phyloP scores from a whole-genome alignment of 306 rosid species.

The Oxytropis ochrocephala region DNA sequence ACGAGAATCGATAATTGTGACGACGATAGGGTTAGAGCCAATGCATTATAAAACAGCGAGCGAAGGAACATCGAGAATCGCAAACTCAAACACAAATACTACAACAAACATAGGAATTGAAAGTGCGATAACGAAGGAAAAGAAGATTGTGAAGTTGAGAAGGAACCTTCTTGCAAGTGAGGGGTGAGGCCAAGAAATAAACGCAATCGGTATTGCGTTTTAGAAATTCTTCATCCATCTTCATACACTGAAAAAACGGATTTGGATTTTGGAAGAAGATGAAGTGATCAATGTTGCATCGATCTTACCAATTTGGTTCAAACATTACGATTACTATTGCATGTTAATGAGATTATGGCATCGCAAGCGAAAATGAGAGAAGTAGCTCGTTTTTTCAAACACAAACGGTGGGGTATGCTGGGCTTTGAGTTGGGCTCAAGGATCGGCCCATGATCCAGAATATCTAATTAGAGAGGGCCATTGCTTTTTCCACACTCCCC shows the following conservation, averaged over 20 bases:
- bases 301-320: slow-evolving; percentile 9
- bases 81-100: neutral
- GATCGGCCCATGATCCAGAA: neutral
- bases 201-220: slow-evolving; percentile 81
- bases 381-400: slow-evolving; percentile 2
- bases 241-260: neutral
- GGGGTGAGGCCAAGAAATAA: slow-evolving; percentile 82
- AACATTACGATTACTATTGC: neutral
- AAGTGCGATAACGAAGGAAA: neutral
- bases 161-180: slow-evolving; percentile 83
- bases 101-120: neutral
- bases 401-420: neutral
- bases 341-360: slow-evolving; percentile 15
- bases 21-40: slow-evolving; percentile 19
- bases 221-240: slow-evolving; percentile 61
- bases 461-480: neutral
- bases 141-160: neutral
- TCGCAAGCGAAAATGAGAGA: neutral
- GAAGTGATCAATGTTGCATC: slow-evolving; percentile 23
- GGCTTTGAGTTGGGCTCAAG: neutral
- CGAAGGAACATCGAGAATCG: neutral
- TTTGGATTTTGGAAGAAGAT: neutral
- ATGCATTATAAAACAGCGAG: neutral
- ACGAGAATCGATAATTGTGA: slow-evolving; percentile 4
- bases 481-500: too few relatives aligned